Evolutionary conservation across 176 grass and related monocot genomes (phyloP).

Genomic region (Oryza australiensis): DNA sequence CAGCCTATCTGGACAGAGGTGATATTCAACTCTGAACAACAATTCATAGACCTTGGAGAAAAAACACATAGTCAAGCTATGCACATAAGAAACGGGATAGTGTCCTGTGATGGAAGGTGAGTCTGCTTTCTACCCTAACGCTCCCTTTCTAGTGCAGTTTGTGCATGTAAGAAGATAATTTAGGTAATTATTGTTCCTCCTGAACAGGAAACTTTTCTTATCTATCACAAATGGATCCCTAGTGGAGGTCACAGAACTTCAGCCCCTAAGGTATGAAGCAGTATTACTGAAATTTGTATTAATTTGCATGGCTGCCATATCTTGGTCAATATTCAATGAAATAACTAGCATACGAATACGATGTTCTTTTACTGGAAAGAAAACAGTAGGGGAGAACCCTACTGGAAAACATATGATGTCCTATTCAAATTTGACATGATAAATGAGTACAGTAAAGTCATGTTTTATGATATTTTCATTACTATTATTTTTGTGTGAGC

Average conservation of each 20-base stretch:
- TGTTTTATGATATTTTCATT: background rate
- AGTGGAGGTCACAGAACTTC: conserved; percentile 83
- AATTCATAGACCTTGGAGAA: conserved; percentile 51
- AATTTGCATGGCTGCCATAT: conserved; percentile 35
- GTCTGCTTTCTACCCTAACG: conserved; percentile 15
- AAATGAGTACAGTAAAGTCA: background rate
- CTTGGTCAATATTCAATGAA: conserved; percentile 34
- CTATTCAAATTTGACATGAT: conserved; percentile 1
- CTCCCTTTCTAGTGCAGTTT: conserved; percentile 3
- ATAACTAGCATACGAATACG: background rate
- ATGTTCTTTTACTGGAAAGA: background rate
- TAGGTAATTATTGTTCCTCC: conserved; percentile 27
- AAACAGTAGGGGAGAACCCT: background rate
- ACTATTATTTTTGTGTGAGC: background rate
- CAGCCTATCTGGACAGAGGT: conserved; percentile 94
- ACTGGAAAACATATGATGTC: conserved; percentile 12
- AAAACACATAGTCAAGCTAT: conserved; percentile 41
- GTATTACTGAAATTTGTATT: background rate
- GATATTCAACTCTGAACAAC: conserved; percentile 48
- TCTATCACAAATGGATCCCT: conserved; percentile 65
- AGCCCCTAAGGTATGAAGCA: conserved; percentile 71
- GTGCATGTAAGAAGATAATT: background rate
- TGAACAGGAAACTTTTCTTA: conserved; percentile 78
- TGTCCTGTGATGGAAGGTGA: conserved; percentile 77
- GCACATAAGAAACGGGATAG: conserved; percentile 58